Conservation (phyloP, 75 land plant genomes). For the Cryptomeria japonica region DNA sequence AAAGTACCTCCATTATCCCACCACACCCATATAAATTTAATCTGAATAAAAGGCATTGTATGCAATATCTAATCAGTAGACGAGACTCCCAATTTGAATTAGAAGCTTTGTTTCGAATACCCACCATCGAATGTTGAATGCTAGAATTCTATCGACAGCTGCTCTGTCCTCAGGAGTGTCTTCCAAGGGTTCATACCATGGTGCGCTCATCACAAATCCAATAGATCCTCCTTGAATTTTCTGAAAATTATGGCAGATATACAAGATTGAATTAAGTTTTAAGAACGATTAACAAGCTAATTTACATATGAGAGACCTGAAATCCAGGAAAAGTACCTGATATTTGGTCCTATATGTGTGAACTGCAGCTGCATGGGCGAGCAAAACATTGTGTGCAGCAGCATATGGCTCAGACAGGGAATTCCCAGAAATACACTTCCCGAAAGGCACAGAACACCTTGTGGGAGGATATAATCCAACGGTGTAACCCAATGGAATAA, state of each 20-base stretch:
- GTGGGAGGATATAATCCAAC: constrained; percentile 25
- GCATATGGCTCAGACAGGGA: constrained; percentile 26
- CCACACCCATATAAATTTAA: too few species aligned
- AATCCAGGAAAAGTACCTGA: constrained; percentile 12
- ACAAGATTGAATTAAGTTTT: too few species aligned
- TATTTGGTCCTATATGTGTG: constrained; percentile 20
- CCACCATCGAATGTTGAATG: constrained; percentile 57
- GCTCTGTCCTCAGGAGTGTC: constrained; percentile 26
- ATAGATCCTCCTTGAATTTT: constrained; percentile 54
- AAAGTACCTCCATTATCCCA: not conserved
- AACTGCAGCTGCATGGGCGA: constrained; percentile 40
- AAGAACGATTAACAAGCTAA: too few species aligned
- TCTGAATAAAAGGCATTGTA: not conserved
- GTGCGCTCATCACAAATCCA: constrained; percentile 39
- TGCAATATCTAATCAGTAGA: not conserved
- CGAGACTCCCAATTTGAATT: not conserved
- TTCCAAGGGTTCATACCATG: constrained; percentile 61
- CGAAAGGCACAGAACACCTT: constrained; percentile 21
- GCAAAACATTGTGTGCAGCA: constrained; percentile 32
- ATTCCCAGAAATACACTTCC: constrained; percentile 20
- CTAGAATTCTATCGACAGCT: constrained; percentile 46
- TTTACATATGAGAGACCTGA: too few species aligned
- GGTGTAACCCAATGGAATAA: constrained; percentile 21
- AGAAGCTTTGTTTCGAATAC: not conserved
- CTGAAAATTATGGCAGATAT: constrained; percentile 18